Percentiles rank a stretch among this genome's conserved stretches.
Evolutionary conservation across 1,284 basidiomycete species (phyloP).

Genomic region (Ceratobasidium sp.): DNA sequence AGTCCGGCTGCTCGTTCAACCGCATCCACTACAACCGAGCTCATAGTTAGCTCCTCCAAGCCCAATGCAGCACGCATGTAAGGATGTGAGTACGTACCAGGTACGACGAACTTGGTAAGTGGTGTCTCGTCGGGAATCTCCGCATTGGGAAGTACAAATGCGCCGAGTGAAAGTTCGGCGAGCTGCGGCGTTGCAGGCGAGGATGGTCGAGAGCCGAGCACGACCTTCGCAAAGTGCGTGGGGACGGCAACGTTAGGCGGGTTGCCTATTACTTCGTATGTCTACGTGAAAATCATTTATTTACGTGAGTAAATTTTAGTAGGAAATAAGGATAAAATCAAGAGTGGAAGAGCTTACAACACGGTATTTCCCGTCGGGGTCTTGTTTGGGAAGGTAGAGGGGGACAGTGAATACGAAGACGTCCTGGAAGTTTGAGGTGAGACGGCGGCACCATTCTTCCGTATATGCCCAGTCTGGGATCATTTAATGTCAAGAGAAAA

Average conservation of each 20-base stretch:
- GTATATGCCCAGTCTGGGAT: constrained; percentile 92
- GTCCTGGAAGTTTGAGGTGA: constrained; percentile 89
- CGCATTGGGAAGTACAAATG: constrained; percentile 95
- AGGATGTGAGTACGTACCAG: constrained; percentile 66
- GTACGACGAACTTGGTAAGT: constrained; percentile 83
- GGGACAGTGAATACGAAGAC: constrained; percentile 99
- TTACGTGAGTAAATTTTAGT: background rate
- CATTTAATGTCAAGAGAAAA: background rate
- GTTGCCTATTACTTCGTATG: constrained; percentile 93
- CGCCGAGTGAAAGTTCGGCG: constrained; percentile 85
- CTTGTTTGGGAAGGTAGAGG: constrained; percentile 91
- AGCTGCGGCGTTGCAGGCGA: constrained; percentile 79
- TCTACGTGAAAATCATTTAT: no score
- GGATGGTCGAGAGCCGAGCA: constrained; percentile 81
- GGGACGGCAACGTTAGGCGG: constrained; percentile 94
- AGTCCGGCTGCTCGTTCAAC: constrained; percentile 95
- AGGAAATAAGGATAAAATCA: constrained; percentile 21
- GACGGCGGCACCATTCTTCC: constrained; percentile 93
- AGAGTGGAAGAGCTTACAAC: constrained; percentile 84
- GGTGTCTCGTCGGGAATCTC: constrained; percentile 87
- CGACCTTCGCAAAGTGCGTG: constrained; percentile 98
- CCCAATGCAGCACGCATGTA: background rate
- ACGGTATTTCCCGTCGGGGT: constrained; percentile 92
- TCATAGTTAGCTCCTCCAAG: constrained; percentile 1
- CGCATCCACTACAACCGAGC: constrained; percentile 73